Evolutionary conservation across 2,329 filamentous ascomycete species (phyloP).

Genomic region (Talaromyces marneffei): DNA sequence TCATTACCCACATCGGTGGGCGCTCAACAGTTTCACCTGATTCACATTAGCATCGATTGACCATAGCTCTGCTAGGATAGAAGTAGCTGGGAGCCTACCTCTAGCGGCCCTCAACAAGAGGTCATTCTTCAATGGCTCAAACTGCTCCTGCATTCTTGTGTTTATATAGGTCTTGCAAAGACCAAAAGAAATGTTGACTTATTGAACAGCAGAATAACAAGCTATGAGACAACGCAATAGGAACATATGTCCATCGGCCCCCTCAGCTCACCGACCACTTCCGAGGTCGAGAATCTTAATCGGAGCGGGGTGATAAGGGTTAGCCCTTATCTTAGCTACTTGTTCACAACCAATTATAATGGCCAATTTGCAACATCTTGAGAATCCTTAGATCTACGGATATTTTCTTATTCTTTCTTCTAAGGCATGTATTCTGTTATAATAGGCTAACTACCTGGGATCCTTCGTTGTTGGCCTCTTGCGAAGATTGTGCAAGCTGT

Average conservation of each 20-base stretch:
- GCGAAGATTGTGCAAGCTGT: slow-evolving; percentile 45
- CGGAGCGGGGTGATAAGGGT: slow-evolving; percentile 15
- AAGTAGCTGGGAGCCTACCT: slow-evolving; percentile 49
- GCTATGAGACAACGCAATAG: background rate
- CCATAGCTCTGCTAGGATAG: background rate
- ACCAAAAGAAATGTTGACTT: background rate
- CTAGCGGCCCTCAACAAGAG: slow-evolving; percentile 81
- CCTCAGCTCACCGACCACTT: background rate
- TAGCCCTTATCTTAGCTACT: slow-evolving; percentile 5
- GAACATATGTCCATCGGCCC: background rate
- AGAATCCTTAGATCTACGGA: background rate
- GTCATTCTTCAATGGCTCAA: slow-evolving; percentile 86
- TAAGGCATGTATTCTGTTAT: background rate
- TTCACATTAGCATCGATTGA: background rate
- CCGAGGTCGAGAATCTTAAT: background rate
- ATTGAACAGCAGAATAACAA: background rate
- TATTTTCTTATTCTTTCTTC: background rate
- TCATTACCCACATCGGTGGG: slow-evolving; percentile 98
- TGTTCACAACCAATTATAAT: background rate
- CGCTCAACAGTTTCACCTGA: slow-evolving; percentile 84
- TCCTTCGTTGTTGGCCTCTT: slow-evolving; percentile 34
- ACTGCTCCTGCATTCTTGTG: slow-evolving; percentile 59
- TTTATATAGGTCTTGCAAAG: too few relatives aligned
- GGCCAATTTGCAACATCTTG: background rate
- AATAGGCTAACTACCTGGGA: slow-evolving; percentile 6